These are phyloP conservation scores for Dimargaris verticillata DNA, from an alignment of 192 early-diverging fungal genomes.

Conservation along the genomic window DNA sequence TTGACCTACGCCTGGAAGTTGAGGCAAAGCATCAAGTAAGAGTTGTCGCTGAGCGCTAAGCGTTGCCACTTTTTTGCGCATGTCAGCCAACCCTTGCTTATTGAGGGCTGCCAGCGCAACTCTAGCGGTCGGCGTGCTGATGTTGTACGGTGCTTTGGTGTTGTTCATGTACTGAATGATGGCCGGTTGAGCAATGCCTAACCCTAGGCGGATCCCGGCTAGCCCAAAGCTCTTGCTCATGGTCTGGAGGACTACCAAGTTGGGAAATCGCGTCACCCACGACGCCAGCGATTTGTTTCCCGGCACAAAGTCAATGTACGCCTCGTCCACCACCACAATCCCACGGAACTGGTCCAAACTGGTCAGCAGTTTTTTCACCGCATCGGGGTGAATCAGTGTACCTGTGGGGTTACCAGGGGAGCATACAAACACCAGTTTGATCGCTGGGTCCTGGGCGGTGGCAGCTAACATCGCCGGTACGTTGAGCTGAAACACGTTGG, in stretches of 20 bases:
- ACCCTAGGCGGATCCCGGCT: constrained; percentile 86
- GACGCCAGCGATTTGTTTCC: constrained; percentile 42
- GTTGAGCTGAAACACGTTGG: constrained; percentile 29
- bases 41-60: constrained; percentile 47
- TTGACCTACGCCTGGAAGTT: constrained; percentile 44
- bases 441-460: constrained; percentile 46
- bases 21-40: constrained; percentile 44
- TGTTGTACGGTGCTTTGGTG: constrained; percentile 98
- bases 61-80: constrained; percentile 38
- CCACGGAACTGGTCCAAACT: constrained; percentile 49
- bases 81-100: constrained; percentile 42
- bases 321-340: constrained; percentile 95
- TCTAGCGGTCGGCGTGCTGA: constrained; percentile 69
- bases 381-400: constrained; percentile 50
- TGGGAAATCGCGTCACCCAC: constrained; percentile 75
- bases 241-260: constrained; percentile 93
- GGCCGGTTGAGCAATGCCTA: constrained; percentile 61
- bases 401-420: constrained; percentile 99
- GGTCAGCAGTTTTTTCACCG: constrained; percentile 49
- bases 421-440: constrained; percentile 91
- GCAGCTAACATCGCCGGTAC: constrained; percentile 25
- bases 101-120: constrained; percentile 67
- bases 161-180: constrained; percentile 87
- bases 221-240: constrained; percentile 97
- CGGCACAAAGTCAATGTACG: constrained; percentile 91